Percentiles rank a stretch among this genome's conserved stretches.
Conservation (phyloP, 768 basidiomycete genomes). For the Trametes villosa region DNA sequence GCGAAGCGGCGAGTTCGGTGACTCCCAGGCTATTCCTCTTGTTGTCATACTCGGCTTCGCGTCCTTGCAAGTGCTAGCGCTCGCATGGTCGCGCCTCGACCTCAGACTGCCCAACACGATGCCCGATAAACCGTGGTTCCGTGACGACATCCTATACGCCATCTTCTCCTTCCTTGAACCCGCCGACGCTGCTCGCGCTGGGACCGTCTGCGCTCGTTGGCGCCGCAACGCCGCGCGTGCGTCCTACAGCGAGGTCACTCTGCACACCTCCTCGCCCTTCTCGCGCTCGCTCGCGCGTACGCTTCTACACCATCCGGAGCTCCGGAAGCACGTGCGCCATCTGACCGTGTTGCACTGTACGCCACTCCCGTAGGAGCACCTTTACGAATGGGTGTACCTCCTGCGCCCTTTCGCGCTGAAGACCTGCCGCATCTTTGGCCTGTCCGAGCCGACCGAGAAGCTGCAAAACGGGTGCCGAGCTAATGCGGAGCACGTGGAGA, state of each 20-base stretch:
- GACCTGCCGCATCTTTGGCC: no score
- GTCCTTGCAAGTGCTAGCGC: not conserved
- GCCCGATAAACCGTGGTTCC: not conserved
- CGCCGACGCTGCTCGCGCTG: not conserved
- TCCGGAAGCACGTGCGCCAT: not conserved
- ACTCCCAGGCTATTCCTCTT: no score
- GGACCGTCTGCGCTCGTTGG: not conserved
- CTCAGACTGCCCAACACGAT: not conserved
- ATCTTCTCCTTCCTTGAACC: not conserved
- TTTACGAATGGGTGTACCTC: not conserved
- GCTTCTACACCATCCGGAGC: not conserved
- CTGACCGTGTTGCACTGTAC: not conserved
- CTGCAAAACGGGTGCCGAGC: no score
- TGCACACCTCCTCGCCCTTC: not conserved
- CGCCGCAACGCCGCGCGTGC: not conserved
- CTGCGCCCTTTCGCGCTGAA: no score
- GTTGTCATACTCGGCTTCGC: not conserved
- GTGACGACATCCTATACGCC: not conserved
- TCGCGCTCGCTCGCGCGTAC: not conserved
- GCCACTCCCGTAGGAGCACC: not conserved
- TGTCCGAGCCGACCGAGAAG: no score
- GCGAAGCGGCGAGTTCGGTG: no score
- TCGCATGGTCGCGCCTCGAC: not conserved
- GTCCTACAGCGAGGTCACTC: not conserved
- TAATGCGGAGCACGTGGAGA: no score